Evolutionary conservation across 176 grass and related monocot genomes (phyloP).

Genomic region (Oryza meridionalis): DNA sequence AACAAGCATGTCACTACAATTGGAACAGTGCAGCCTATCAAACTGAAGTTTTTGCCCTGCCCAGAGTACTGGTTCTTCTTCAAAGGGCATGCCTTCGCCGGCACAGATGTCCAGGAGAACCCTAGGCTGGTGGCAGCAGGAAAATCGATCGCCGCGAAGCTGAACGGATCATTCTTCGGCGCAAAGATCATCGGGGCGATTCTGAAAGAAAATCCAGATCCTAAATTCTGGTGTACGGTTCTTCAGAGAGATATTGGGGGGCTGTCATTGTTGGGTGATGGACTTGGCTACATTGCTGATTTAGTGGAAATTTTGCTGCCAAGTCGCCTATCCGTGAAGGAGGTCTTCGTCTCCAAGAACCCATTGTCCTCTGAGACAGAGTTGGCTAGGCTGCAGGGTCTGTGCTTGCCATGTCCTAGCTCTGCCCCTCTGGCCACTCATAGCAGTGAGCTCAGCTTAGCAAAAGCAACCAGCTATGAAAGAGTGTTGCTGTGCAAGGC

Average conservation of each 20-base stretch:
- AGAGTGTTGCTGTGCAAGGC: conserved; percentile 33
- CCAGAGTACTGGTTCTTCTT: conserved; percentile 44
- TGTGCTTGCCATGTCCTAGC: background rate
- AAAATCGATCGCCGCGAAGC: background rate
- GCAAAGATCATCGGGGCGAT: background rate
- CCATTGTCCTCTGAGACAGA: background rate
- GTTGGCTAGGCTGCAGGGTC: background rate
- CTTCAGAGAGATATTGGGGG: conserved; percentile 19
- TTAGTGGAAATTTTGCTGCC: conserved; percentile 33
- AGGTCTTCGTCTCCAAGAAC: background rate
- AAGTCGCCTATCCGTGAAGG: background rate
- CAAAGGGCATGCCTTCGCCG: conserved; percentile 4
- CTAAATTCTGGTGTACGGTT: conserved; percentile 7
- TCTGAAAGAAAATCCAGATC: background rate
- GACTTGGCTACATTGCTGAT: conserved; percentile 13
- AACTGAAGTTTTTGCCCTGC: background rate
- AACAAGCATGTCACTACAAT: background rate
- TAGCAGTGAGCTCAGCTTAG: no score
- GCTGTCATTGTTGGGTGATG: conserved; percentile 1
- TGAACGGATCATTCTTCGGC: conserved; percentile 11
- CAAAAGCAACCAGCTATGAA: no score
- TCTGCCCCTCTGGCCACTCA: background rate
- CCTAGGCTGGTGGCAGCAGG: background rate
- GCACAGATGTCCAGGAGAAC: conserved; percentile 21
- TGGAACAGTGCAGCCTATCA: background rate